phyloP scores from a whole-genome alignment of 495 filamentous ascomycete genomes.

The Neurospora discreta region DNA sequence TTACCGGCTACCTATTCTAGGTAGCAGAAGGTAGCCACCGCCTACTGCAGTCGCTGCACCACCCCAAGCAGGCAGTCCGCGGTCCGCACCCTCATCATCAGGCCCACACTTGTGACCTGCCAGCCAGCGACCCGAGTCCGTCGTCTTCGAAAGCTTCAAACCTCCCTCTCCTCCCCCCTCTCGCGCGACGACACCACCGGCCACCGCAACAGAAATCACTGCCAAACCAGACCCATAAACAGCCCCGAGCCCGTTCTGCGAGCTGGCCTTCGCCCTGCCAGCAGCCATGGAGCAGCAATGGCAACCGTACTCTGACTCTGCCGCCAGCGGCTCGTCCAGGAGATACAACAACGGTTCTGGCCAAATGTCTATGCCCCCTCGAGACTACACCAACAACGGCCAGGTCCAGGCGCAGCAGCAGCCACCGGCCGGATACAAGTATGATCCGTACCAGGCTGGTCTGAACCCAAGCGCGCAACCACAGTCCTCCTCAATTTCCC shows the following conservation, averaged over 20 bases:
- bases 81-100: not conserved
- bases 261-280: conserved; percentile 9
- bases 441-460: conserved; percentile 59
- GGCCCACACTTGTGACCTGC: conserved; percentile 9
- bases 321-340: conserved; percentile 32
- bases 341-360: conserved; percentile 37
- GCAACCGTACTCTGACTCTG: conserved; percentile 38
- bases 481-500: conserved; percentile 50
- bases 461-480: conserved; percentile 36
- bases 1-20: not conserved
- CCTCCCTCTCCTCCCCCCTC: not conserved
- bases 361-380: conserved; percentile 34
- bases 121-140: conserved; percentile 4
- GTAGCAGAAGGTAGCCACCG: not conserved
- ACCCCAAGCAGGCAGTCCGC: not conserved
- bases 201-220: not conserved
- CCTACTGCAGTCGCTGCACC: not conserved
- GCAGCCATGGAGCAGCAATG: conserved; percentile 45
- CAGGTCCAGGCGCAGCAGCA: conserved; percentile 31
- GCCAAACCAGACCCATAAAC: conserved; percentile 3
- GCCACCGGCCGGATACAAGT: conserved; percentile 57
- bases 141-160: conserved; percentile 12
- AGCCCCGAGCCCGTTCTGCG: not conserved
- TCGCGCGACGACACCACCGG: not conserved
- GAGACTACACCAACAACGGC: conserved; percentile 27